A percentile compares a stretch with the other conserved stretches of the same genome.
Evolutionary conservation across 805 yeast species (phyloP).

Genomic region (Nematodospora valgi): DNA sequence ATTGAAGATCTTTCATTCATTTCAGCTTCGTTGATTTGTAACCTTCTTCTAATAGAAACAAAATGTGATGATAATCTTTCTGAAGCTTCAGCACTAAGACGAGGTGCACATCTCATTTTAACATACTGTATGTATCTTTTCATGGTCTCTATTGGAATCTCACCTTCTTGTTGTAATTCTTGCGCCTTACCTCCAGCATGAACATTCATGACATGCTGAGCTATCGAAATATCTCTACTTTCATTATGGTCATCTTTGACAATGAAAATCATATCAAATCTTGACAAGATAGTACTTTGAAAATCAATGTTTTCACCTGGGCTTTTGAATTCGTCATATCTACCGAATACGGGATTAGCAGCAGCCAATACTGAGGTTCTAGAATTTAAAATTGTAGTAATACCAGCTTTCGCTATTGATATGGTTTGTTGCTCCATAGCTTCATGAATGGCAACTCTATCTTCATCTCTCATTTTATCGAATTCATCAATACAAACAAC

Average conservation of each 20-base stretch:
- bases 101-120: conserved; percentile 87
- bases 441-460: conserved; percentile 97
- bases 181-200: conserved; percentile 70
- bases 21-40: conserved; percentile 75
- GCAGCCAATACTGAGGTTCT: conserved; percentile 97
- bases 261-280: conserved; percentile 98
- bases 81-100: conserved; percentile 83
- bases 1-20: conserved; percentile 89
- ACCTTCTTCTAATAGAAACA: conserved; percentile 81
- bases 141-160: conserved; percentile 87
- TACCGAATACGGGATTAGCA: conserved; percentile 95
- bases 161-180: conserved; percentile 58
- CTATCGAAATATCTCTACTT: conserved; percentile 80
- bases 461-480: conserved; percentile 99
- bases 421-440: conserved; percentile 99
- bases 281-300: conserved; percentile 92
- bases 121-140: conserved; percentile 90
- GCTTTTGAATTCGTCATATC: conserved; percentile 92
- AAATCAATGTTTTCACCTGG: conserved; percentile 98
- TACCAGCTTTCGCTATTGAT: conserved; percentile 98
- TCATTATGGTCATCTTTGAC: conserved; percentile 94
- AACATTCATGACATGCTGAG: conserved; percentile 90
- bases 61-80: conserved; percentile 89
- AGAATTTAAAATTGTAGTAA: conserved; percentile 92
- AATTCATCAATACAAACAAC: conserved; percentile 99